Evolutionary conservation across 2,329 filamentous ascomycete species (phyloP).

Genomic region (Beauveria asiatica): DNA sequence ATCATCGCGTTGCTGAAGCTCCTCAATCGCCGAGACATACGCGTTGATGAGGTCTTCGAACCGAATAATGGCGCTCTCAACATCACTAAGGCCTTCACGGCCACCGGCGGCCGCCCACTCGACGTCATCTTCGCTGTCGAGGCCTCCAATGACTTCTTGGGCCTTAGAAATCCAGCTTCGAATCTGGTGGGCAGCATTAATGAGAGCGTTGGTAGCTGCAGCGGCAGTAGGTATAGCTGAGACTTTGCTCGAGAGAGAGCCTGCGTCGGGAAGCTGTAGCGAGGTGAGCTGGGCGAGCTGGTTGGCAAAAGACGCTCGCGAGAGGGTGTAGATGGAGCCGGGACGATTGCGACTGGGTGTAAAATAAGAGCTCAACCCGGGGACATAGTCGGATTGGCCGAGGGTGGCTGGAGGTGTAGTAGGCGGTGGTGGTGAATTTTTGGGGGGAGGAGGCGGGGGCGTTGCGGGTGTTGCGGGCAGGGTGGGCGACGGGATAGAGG

Average conservation of each 20-base stretch:
- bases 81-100: slow-evolving; percentile 66
- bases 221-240: slow-evolving; percentile 76
- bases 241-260: slow-evolving; percentile 74
- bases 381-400: slow-evolving; percentile 34
- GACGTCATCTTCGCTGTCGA: slow-evolving; percentile 94
- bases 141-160: slow-evolving; percentile 74
- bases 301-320: slow-evolving; percentile 82
- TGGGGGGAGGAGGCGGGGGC: slow-evolving; percentile 31
- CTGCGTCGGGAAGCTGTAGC: slow-evolving; percentile 78
- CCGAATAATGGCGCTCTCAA: slow-evolving; percentile 64
- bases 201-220: slow-evolving; percentile 73
- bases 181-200: slow-evolving; percentile 86
- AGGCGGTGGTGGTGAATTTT: slow-evolving; percentile 32
- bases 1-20: slow-evolving; percentile 71
- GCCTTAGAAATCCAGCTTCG: slow-evolving; percentile 90
- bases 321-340: slow-evolving; percentile 89
- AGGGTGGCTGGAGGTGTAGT: slow-evolving; percentile 15
- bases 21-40: slow-evolving; percentile 90
- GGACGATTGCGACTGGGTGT: slow-evolving; percentile 59
- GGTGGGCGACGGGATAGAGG: slow-evolving; percentile 30
- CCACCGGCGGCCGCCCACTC: slow-evolving; percentile 93
- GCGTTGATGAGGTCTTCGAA: slow-evolving; percentile 88
- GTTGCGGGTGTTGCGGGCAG: slow-evolving; percentile 19
- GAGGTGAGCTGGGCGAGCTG: slow-evolving; percentile 89
- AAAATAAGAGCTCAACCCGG: slow-evolving; percentile 54